Evolutionary conservation across 2,329 filamentous ascomycete species (phyloP).

Genomic region (Tolypocladium endophyticum): DNA sequence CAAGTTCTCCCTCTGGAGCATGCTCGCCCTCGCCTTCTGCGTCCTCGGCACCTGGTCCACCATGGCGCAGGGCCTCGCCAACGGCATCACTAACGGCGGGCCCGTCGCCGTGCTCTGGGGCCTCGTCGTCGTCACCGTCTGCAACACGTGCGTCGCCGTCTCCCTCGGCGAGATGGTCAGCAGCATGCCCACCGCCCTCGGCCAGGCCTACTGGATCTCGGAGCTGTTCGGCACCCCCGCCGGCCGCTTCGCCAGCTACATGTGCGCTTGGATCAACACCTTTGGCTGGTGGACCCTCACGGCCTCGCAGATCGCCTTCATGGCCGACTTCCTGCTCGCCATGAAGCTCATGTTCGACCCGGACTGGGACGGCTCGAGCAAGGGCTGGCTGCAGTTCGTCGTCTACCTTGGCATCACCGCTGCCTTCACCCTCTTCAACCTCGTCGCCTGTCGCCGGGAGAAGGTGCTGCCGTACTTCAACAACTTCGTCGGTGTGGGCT

Average conservation of each 20-base stretch:
- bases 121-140: slow-evolving; percentile 38
- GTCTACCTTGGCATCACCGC: slow-evolving; percentile 41
- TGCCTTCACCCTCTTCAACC: slow-evolving; percentile 37
- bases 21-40: slow-evolving; percentile 46
- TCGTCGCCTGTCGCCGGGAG: slow-evolving; percentile 36
- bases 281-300: slow-evolving; percentile 49
- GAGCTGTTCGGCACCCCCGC: slow-evolving; percentile 22
- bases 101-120: slow-evolving; percentile 46
- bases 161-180: slow-evolving; percentile 46
- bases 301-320: slow-evolving; percentile 45
- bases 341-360: slow-evolving; percentile 43
- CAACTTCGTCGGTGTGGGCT: slow-evolving; percentile 44
- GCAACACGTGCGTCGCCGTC: slow-evolving; percentile 42
- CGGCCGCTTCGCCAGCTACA: slow-evolving; percentile 41
- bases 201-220: slow-evolving; percentile 46
- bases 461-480: slow-evolving; percentile 36
- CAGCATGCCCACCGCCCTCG: slow-evolving; percentile 48
- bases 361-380: slow-evolving; percentile 30
- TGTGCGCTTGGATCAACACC: slow-evolving; percentile 50
- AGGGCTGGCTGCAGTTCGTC: slow-evolving; percentile 44
- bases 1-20: slow-evolving; percentile 44
- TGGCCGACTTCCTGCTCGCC: slow-evolving; percentile 46
- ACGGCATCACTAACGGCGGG: slow-evolving; percentile 43
- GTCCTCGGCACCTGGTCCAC: slow-evolving; percentile 49
- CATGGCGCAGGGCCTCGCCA: slow-evolving; percentile 36